phyloP scores from a whole-genome alignment of 768 basidiomycete species.

The Phanerochaete sordida region DNA sequence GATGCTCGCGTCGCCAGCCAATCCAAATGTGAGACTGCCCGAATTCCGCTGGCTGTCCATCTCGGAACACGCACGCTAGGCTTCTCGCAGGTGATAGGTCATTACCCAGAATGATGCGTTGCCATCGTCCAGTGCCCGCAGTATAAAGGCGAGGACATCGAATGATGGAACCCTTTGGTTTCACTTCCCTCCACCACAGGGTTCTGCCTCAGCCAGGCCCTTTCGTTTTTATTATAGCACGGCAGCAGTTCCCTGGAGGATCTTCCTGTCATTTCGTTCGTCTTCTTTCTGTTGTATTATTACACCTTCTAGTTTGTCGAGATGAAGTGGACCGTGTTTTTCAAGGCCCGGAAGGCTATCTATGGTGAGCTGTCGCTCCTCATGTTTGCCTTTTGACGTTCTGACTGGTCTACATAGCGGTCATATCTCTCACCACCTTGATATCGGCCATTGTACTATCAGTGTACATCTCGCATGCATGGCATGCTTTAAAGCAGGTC shows the following conservation, averaged over 20 bases:
- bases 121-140: not conserved
- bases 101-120: not conserved
- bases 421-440: conserved; percentile 19
- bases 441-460: conserved; percentile 21
- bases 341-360: conserved; percentile 15
- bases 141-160: not conserved
- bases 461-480: conserved; percentile 20
- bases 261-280: conserved; percentile 15
- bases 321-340: conserved; percentile 26
- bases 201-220: conserved; percentile 28
- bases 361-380: conserved; percentile 18
- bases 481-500: conserved; percentile 14
- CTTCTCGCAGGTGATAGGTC: not conserved
- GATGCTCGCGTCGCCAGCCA: no score
- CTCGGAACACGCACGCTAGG: no score
- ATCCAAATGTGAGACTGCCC: no score
- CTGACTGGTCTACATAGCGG: conserved; percentile 8
- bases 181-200: conserved; percentile 17
- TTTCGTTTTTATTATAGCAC: conserved; percentile 15
- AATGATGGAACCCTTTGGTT: not conserved
- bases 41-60: no score
- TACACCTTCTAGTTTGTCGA: not conserved
- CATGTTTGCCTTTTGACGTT: not conserved
- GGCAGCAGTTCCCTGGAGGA: conserved; percentile 22
- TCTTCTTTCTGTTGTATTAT: conserved; percentile 8